Evolutionary conservation across 805 yeast genomes (phyloP).

Genomic region (Metschnikowia lochheadii): DNA sequence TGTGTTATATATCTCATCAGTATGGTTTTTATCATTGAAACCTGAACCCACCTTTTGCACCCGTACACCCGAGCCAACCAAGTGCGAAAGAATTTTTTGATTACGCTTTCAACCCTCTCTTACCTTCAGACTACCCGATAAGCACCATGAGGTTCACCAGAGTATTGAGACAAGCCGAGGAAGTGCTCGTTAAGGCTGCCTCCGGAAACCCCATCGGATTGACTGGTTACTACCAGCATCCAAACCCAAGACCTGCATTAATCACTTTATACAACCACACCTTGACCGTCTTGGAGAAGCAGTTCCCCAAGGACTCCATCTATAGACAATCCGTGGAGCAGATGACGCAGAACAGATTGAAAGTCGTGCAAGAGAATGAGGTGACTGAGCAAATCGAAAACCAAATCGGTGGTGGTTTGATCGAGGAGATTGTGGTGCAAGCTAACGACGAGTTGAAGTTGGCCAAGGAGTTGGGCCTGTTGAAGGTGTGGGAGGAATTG

Average conservation of each 20-base stretch:
- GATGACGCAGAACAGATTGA: conserved; percentile 65
- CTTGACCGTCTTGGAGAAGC: conserved; percentile 49
- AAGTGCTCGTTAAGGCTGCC: conserved; percentile 55
- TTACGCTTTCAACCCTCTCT: conserved; percentile 2
- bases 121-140: neutral
- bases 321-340: conserved; percentile 72
- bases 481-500: conserved; percentile 75
- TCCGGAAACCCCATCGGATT: conserved; percentile 76
- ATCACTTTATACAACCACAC: conserved; percentile 69
- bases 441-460: conserved; percentile 76
- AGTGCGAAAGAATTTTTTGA: conserved; percentile 8
- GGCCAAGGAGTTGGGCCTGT: conserved; percentile 61
- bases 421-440: conserved; percentile 78
- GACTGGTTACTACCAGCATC: conserved; percentile 74
- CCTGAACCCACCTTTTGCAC: conserved; percentile 1
- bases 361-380: conserved; percentile 59
- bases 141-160: conserved; percentile 37
- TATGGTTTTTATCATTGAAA: neutral
- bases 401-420: conserved; percentile 75
- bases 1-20: neutral
- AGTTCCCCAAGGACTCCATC: conserved; percentile 69
- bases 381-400: conserved; percentile 63
- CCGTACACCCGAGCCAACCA: conserved; percentile 20
- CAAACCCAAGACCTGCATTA: conserved; percentile 79
- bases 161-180: conserved; percentile 41